Evolutionary conservation across 176 grass and related monocot species (phyloP), one percentile per base, ranked within the genome.

Genomic region (Eleusine coracana): DNA sequence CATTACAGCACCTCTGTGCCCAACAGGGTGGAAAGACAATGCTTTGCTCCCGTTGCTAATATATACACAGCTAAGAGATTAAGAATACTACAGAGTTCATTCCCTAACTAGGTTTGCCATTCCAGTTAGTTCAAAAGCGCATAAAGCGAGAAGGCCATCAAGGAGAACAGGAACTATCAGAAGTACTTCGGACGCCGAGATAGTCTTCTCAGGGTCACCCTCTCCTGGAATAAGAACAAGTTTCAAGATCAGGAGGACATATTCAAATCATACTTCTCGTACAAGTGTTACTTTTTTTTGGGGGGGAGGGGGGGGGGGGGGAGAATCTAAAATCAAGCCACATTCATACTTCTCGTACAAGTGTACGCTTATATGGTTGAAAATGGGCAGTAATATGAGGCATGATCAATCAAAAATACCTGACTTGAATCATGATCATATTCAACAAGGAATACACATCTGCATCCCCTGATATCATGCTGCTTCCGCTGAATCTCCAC

Each of bases 381-480:
- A 50, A 10, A 40, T 64, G 62, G n/a, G 52, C 66, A 25, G 58
- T 68, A 21, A 29, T 10, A 66, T 16, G 38, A 48, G 23, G 0
- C 12, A n/a, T 0, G 16, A 40, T 27, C 69, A 18, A 25, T 7
- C 79, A 16, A 66, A 82, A 66, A 82, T 90, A 99, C 97, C 91
- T 99, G 87, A 42, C 80, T 78, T 75, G 41, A 52, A 68, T 99
- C 97, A 83, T 99, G 97, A 80, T 94, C 78, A 58, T 99, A 99
- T 82, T 80, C 61, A 20, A 99, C 56, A 39, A 82, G 80, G 89
- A 99, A 99, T 60, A 91, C 75, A 58, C 97, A 99, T 76, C 93
- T 87, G 81, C 97, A 99, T 42, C 97, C 97, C 77, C 97, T 92
- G 60, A 99, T 95, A 59, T 99, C 97, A 85, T 99, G 97, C 18